Conservation (phyloP, 139 green algal genomes). For the Chlorella sp. region DNA sequence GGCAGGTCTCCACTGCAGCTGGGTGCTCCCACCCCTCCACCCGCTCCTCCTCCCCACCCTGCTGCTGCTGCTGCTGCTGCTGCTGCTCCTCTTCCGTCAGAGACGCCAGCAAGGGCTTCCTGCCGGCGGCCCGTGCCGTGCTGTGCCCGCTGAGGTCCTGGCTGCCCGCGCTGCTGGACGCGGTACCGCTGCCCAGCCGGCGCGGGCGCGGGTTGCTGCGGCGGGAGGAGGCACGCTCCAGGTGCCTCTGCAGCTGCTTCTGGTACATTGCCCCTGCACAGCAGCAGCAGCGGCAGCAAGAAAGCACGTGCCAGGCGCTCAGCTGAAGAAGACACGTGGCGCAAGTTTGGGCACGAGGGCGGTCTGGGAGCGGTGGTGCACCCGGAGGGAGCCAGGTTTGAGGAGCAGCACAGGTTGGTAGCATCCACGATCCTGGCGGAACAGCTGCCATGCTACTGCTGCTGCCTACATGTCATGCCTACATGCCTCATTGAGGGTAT, state of each 20-base stretch:
- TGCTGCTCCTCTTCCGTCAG: neutral
- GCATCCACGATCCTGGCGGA: too few species aligned
- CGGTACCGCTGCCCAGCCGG: neutral
- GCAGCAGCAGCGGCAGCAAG: neutral
- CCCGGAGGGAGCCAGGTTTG: too few species aligned
- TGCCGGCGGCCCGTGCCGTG: neutral
- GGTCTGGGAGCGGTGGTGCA: too few species aligned
- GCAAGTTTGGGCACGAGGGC: too few species aligned
- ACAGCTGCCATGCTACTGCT: neutral
- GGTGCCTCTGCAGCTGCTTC: slow-evolving; percentile 10
- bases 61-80: neutral
- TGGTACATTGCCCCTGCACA: slow-evolving; percentile 12
- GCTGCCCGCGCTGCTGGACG: neutral
- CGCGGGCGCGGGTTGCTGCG: neutral
- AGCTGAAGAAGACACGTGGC: too few species aligned
- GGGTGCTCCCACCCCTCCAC: neutral
- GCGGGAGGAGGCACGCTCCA: neutral
- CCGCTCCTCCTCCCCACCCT: neutral
- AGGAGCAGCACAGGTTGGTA: neutral
- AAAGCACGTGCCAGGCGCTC: too few species aligned
- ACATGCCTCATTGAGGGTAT: neutral
- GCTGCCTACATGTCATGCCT: neutral
- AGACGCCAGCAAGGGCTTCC: too few species aligned
- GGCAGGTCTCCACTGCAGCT: neutral
- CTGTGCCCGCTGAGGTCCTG: neutral